Base-by-base conservation (phyloP, 306 rosid genomes). In the Abrus precatorius region DNA sequence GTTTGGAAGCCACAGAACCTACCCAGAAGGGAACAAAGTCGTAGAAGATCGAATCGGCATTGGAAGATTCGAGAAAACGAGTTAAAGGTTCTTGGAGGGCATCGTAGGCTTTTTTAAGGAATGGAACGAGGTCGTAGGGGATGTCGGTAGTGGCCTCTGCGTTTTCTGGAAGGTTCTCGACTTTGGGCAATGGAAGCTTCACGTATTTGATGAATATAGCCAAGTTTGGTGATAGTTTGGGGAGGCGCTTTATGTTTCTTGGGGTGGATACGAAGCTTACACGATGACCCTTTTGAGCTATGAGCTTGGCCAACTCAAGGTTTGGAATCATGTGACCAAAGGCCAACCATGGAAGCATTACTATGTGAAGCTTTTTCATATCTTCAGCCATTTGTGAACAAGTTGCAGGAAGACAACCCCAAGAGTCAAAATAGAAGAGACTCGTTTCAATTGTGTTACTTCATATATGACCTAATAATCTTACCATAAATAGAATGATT, bases 281-380 rank as follows among this genome's bases (percentile, higher is more conserved):
- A 0, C 11, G 41, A 73, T 89, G 92, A 38, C 92, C 95, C 82
- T 85, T 88, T 75, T 50, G 84, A 20, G 92, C 92, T 0, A 90
- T 81, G 45, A 81, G 88, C 33, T 76, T 90, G 41, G 88, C 83
- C 0, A 90, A 81, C 45, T 90, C 83, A 0, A 90, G 85, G 56
- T 44, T 66, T 1, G 92, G 92, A 12, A 88, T 79, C 69, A 90
- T 78, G 72, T 90, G 90, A 1, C 90, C 92, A 3, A 85, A 88
- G n/a, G 88, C 89, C 1, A 88, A 80, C 92, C 90, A 90, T 80
- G 92, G 92, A 55, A 90, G 83, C 82, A 86, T 61, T 0, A 69
- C 90, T 54, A 90, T 73, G 76, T 86, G 87, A 36, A 86, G 87
- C 71, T 82, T 80, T 38, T 29, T 48, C 14, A 62, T 36, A 1